Conservation (phyloP, 306 rosid species). For the Quercus suber region DNA sequence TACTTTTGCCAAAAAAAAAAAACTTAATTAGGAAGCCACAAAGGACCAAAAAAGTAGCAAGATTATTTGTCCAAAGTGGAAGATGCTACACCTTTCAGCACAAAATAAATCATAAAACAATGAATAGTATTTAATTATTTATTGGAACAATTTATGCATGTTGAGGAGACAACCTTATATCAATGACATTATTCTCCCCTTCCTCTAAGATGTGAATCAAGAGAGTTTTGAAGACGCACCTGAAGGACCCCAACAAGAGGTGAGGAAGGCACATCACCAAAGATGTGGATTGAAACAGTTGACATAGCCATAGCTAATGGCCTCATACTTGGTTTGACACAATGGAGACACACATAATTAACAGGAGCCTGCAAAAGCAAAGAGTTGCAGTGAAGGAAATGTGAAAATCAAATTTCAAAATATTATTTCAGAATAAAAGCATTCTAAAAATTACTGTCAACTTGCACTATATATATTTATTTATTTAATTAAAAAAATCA, state of each 20-base stretch:
- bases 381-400: conserved; percentile 20
- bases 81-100: neutral
- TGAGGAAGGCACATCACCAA: conserved; percentile 94
- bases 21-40: neutral
- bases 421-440: neutral
- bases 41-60: neutral
- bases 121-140: neutral
- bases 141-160: neutral
- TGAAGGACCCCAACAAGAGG: conserved; percentile 94
- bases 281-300: conserved; percentile 81
- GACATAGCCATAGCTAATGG: conserved; percentile 88
- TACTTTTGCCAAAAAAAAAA: neutral
- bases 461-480: neutral
- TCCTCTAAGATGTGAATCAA: conserved; percentile 14
- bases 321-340: conserved; percentile 82
- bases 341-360: conserved; percentile 75
- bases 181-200: neutral
- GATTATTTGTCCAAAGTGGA: neutral
- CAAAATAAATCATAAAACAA: neutral
- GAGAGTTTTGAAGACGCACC: conserved; percentile 45
- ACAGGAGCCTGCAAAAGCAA: conserved; percentile 88
- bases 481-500: neutral
- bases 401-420: neutral
- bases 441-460: neutral
- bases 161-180: neutral